phyloP scores from a whole-genome alignment of 768 basidiomycete genomes.

The Suillus luteus region DNA sequence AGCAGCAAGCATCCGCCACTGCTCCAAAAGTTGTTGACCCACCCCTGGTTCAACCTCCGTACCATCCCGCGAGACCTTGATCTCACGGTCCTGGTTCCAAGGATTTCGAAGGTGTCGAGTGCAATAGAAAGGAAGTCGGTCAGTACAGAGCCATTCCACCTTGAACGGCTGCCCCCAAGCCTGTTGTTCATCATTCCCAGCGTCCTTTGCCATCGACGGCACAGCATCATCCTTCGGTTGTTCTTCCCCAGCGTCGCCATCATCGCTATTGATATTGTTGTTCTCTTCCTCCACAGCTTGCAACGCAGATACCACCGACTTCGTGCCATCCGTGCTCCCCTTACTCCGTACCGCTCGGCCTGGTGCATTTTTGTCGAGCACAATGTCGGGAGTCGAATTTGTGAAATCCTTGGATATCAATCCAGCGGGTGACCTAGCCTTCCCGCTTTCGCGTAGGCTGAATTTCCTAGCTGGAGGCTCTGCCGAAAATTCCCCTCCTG shows the following conservation, averaged over 20 bases:
- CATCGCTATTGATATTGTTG: slow-evolving; percentile 6
- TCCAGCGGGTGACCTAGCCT: slow-evolving; percentile 8
- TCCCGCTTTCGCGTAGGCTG: slow-evolving; percentile 34
- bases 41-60: slow-evolving; percentile 87
- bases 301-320: slow-evolving; percentile 15
- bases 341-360: slow-evolving; percentile 31
- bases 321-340: slow-evolving; percentile 22
- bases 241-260: slow-evolving; percentile 24
- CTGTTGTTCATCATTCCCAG: slow-evolving; percentile 21
- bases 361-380: slow-evolving; percentile 45
- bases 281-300: slow-evolving; percentile 29
- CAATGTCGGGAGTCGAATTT: slow-evolving; percentile 29
- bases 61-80: slow-evolving; percentile 86
- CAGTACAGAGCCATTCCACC: slow-evolving; percentile 79
- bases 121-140: slow-evolving; percentile 70
- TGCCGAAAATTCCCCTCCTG: slow-evolving; percentile 35
- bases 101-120: slow-evolving; percentile 85
- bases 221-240: slow-evolving; percentile 22
- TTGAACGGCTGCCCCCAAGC: slow-evolving; percentile 81
- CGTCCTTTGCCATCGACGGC: slow-evolving; percentile 5
- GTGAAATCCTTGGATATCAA: background rate
- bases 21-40: slow-evolving; percentile 66
- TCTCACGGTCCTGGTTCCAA: slow-evolving; percentile 86
- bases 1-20: slow-evolving; percentile 54
- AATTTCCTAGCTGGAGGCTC: slow-evolving; percentile 27